These are phyloP conservation scores for Trypanosoma vivax DNA, from an alignment of 208 protist genomes.

Conservation along the genomic window DNA sequence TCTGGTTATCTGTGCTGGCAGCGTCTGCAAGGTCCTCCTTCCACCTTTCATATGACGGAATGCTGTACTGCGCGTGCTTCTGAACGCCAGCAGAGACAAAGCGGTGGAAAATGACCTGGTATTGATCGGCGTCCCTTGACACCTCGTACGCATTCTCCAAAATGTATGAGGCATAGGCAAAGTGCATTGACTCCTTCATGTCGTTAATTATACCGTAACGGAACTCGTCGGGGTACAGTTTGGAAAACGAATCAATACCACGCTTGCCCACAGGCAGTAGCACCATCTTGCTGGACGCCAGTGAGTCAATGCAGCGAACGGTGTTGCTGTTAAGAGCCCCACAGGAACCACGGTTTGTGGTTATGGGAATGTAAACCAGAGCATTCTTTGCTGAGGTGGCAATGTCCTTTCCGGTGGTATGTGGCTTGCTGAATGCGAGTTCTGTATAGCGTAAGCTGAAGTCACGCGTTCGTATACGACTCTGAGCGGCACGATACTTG, in stretches of 20 bases:
- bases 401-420: constrained; percentile 22
- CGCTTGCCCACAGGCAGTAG: constrained; percentile 82
- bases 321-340: constrained; percentile 86
- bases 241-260: constrained; percentile 78
- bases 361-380: constrained; percentile 78
- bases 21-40: constrained; percentile 66
- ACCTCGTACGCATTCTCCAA: constrained; percentile 65
- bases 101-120: constrained; percentile 82
- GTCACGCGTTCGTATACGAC: constrained; percentile 77
- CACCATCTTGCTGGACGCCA: constrained; percentile 41
- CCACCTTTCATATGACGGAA: constrained; percentile 78
- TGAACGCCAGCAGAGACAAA: constrained; percentile 77
- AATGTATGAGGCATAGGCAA: constrained; percentile 80
- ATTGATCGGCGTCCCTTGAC: constrained; percentile 50
- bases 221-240: constrained; percentile 76
- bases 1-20: constrained; percentile 81
- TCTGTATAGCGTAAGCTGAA: constrained; percentile 86
- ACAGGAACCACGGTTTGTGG: constrained; percentile 86
- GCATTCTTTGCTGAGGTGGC: constrained; percentile 29
- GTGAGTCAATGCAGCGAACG: constrained; percentile 48
- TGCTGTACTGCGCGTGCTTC: constrained; percentile 75
- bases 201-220: constrained; percentile 81
- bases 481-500: constrained; percentile 75
- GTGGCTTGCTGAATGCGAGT: constrained; percentile 78
- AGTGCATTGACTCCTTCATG: constrained; percentile 87